These are phyloP conservation scores for Letharia columbiana DNA, from an alignment of 495 filamentous ascomycete species.

Conservation along the genomic window DNA sequence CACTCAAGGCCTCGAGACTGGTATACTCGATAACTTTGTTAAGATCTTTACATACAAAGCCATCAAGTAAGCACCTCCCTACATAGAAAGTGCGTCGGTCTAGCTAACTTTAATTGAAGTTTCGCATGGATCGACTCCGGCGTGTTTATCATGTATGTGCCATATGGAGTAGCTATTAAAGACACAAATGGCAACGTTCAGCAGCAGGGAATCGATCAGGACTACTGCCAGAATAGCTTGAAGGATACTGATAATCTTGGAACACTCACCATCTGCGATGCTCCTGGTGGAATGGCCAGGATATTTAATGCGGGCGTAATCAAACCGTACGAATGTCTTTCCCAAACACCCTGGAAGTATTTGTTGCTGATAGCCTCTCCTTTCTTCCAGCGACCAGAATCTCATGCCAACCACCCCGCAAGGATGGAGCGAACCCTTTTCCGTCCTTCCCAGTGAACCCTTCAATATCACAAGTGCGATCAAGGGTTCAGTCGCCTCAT, in stretches of 20 bases:
- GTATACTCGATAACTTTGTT: background rate
- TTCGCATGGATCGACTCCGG: slow-evolving; percentile 17
- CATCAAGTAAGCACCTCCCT: background rate
- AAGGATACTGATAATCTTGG: slow-evolving; percentile 1
- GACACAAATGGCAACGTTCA: slow-evolving; percentile 7
- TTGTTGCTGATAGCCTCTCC: background rate
- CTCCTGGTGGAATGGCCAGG: slow-evolving; percentile 12
- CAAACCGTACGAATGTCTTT: background rate
- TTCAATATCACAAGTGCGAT: slow-evolving; percentile 12
- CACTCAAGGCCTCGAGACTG: background rate
- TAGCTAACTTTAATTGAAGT: background rate
- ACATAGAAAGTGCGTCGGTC: too few relatives aligned
- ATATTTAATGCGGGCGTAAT: slow-evolving; percentile 12
- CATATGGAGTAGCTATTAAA: slow-evolving; percentile 10
- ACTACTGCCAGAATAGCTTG: slow-evolving; percentile 8
- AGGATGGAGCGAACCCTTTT: background rate
- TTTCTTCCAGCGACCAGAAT: background rate
- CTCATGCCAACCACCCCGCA: background rate
- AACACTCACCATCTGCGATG: slow-evolving; percentile 3
- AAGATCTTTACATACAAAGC: slow-evolving; percentile 17
- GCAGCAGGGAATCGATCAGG: slow-evolving; percentile 8
- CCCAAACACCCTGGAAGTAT: background rate
- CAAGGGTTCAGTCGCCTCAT: slow-evolving; percentile 10
- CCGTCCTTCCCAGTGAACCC: background rate
- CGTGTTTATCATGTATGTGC: slow-evolving; percentile 18